Percentiles rank a stretch among this genome's conserved stretches.
These are phyloP conservation scores for Athelia sp. DNA, from an alignment of 1,284 basidiomycete genomes.

Conservation along the genomic window DNA sequence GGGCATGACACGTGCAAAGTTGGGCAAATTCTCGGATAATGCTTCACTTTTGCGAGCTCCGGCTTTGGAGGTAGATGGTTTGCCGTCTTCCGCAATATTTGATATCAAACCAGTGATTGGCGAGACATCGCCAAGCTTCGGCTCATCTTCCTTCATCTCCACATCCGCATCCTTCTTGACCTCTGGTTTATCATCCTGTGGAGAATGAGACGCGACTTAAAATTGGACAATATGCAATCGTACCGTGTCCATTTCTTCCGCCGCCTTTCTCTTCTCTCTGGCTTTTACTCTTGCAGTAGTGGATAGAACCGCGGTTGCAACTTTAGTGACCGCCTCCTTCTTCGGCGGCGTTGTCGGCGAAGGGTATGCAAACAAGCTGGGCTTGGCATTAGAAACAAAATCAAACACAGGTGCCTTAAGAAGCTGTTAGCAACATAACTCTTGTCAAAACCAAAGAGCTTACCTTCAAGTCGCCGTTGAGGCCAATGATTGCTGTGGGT, in stretches of 20 bases:
- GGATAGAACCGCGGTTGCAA: conserved; percentile 88
- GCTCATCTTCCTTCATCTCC: conserved; percentile 69
- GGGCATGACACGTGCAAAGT: conserved; percentile 92
- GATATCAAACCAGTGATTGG: conserved; percentile 49
- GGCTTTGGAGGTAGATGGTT: conserved; percentile 28
- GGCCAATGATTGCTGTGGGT: conserved; percentile 89
- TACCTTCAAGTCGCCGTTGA: conserved; percentile 82
- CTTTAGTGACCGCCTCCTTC: conserved; percentile 86
- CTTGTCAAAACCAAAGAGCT: conserved; percentile 14
- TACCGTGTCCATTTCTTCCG: conserved; percentile 78
- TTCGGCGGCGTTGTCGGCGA: conserved; percentile 79
- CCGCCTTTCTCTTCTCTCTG: conserved; percentile 85
- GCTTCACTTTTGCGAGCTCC: conserved; percentile 67
- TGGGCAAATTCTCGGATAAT: conserved; percentile 70
- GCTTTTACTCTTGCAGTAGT: conserved; percentile 94
- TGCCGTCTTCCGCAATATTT: conserved; percentile 39
- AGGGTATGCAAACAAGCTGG: conserved; percentile 89
- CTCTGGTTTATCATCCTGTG: conserved; percentile 49
- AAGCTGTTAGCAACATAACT: conserved; percentile 1
- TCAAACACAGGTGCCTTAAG: conserved; percentile 84
- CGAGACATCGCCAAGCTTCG: conserved; percentile 50
- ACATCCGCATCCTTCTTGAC: conserved; percentile 62
- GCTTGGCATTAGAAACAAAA: conserved; percentile 81
- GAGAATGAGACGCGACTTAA: conserved; percentile 6
- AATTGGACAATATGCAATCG: conserved; percentile 20